These are phyloP conservation scores for Gaillardinia entomophila DNA, from an alignment of 805 yeast genomes.

Conservation along the genomic window DNA sequence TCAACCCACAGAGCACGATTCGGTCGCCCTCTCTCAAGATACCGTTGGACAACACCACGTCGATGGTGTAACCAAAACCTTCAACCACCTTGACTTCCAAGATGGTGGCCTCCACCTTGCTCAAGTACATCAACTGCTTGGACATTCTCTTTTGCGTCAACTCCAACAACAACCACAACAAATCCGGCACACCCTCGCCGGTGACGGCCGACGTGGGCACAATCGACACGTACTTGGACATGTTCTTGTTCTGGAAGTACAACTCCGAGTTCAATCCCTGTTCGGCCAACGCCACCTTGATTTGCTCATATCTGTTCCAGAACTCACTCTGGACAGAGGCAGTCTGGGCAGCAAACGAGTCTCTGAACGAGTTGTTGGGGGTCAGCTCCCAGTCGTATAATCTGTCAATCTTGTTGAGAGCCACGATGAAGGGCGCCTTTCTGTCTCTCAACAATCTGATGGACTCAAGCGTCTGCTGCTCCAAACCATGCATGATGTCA, in stretches of 20 bases:
- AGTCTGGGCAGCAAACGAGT: slow-evolving; percentile 76
- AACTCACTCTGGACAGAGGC: slow-evolving; percentile 89
- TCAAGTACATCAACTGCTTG: slow-evolving; percentile 92
- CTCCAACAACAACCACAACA: slow-evolving; percentile 90
- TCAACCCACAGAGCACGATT: slow-evolving; percentile 93
- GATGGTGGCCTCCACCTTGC: slow-evolving; percentile 92
- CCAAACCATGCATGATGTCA: slow-evolving; percentile 98
- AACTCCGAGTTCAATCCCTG: slow-evolving; percentile 98
- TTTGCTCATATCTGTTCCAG: slow-evolving; percentile 76
- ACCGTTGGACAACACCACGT: slow-evolving; percentile 97
- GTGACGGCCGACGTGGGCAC: slow-evolving; percentile 99
- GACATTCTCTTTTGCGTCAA: slow-evolving; percentile 98
- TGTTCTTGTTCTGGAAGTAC: slow-evolving; percentile 90
- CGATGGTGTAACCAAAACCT: slow-evolving; percentile 98
- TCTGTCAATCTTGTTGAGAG: slow-evolving; percentile 96
- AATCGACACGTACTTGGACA: slow-evolving; percentile 89
- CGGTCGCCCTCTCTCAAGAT: slow-evolving; percentile 91
- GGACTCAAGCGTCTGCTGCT: slow-evolving; percentile 95
- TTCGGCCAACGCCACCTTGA: slow-evolving; percentile 89
- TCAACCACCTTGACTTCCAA: slow-evolving; percentile 96
- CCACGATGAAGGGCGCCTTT: slow-evolving; percentile 97
- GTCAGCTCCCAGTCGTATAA: slow-evolving; percentile 87
- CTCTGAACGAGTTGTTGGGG: slow-evolving; percentile 95
- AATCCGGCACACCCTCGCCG: slow-evolving; percentile 99
- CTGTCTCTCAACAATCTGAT: slow-evolving; percentile 88